phyloP scores from a whole-genome alignment of 768 basidiomycete species.

The Rhodosporidiobolus odoratus region DNA sequence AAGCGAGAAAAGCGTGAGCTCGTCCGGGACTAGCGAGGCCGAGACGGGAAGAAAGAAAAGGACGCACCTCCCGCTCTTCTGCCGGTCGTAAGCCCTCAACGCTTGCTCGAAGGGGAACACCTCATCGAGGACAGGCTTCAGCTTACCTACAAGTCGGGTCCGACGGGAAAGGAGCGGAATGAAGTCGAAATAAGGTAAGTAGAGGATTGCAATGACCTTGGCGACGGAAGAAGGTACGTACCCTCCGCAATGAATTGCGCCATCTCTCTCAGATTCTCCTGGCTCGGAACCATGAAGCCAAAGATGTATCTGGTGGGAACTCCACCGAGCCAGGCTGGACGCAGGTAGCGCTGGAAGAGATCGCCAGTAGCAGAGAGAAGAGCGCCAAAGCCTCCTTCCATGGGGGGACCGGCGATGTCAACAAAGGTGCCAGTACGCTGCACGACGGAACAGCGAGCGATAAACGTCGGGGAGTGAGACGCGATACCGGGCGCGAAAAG shows the following conservation, averaged over 20 bases:
- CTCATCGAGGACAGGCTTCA: conserved; percentile 60
- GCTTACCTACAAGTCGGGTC: conserved; percentile 48
- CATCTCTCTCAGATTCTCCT: conserved; percentile 42
- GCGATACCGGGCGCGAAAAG: no score
- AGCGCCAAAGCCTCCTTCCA: background rate
- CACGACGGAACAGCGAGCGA: no score
- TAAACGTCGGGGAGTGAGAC: background rate
- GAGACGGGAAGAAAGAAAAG: no score
- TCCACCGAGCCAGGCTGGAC: conserved; percentile 58
- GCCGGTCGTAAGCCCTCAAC: conserved; percentile 59
- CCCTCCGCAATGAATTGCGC: conserved; percentile 51
- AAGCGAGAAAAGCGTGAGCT: no score
- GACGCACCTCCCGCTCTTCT: conserved; percentile 52
- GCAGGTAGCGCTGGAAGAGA: conserved; percentile 46
- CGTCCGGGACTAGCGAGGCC: no score
- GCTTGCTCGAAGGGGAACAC: conserved; percentile 57
- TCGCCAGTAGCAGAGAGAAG: background rate
- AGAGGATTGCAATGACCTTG: no score
- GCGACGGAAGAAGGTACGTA: conserved; percentile 40
- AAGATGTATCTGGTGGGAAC: conserved; percentile 39
- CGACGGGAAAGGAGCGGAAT: background rate
- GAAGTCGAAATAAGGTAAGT: no score
- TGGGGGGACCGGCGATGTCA: conserved; percentile 48
- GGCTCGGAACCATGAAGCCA: conserved; percentile 2
- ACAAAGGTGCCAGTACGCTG: conserved; percentile 50